Evolutionary conservation across 306 rosid genomes (phyloP), one percentile per base, ranked within the genome.

Genomic region (Vigna trinervia): DNA sequence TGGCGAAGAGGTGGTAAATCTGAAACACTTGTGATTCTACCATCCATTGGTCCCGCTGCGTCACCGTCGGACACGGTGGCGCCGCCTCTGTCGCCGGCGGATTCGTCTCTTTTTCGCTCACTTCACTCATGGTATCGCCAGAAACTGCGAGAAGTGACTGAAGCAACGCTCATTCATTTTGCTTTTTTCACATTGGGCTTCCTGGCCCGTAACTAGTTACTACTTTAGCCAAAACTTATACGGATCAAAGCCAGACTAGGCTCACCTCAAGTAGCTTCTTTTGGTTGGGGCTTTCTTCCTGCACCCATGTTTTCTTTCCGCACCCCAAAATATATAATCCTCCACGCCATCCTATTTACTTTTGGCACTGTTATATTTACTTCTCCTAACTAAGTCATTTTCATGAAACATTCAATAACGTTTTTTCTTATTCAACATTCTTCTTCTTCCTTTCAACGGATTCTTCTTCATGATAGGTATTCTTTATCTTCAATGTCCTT

Each of bases 31-130:
- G 80, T 17, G 56, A 69, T 66, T 94, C 95, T 1, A 90, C 93
- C 77, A 36, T 77, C 84, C 86, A 87, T 41, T 94, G 96, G 34
- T 92, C 92, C 1, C 87, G 84, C 64, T 94, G 90, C 26, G 86
- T 83, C 77, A 75, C 89, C 15, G 98, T 92, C 32, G 79, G 66
- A 12, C 34, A 71, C 57, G 56, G 56, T 14, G 73, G 1, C 60
- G 22, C 71, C 73, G 30, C 30, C 59, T n/a, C 71, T 72, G 39
- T 17, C 63, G 59, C 36, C 17, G 74, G 13, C 41, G 80, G 34
- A 69, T 85, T 89, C 90, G 80, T 84, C 53, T 58, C 50, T 48
- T n/a, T 46, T 4, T 59, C 69, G 17, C 47, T 61, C 41, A 41
- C 53, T 66, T 20, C 36, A 20, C 19, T 66, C 71, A 39, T 39